Evolutionary conservation across 768 basidiomycete genomes (phyloP), one percentile per base, ranked within the genome.

Genomic region (Hydnum rufescens): DNA sequence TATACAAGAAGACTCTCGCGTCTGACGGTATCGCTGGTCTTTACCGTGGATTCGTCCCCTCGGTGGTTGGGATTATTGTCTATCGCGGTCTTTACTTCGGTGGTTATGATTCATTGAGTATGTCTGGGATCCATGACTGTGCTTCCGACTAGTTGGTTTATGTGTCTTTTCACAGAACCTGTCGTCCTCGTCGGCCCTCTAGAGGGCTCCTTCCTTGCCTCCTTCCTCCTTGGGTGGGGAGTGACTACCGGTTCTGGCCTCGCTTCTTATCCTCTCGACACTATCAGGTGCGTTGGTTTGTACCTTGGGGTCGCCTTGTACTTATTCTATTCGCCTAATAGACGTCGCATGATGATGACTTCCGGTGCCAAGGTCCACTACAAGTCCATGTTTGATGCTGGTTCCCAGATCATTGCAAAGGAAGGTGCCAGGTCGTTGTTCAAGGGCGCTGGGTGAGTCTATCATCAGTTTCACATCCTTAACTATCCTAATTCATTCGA

Each of bases 321-420:
- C 8, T 47, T 47, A 25, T 13, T 28, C 44, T 28, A 26, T 25
- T 8, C 13, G 26, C 26, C 26, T 1, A 25, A 28, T 26, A 92
- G 93, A 82, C 92, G 95, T 82, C 89, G 95, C 61, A 99, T 99
- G 95, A 99, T 99, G 95, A 97, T 97, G 93, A 97, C 95, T 32
- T 96, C 93, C 23, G 95, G 93, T 61, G 82, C 78, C 62, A 76
- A 77, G 62, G 78, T 82, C 56, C 90, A 96, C 80, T 97, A 97
- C 82, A 93, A 92, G 76, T 87, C 85, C 60, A 96, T 96, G 90
- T 82, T 93, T 68, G 92, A 97, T 64, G 92, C 92, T 64, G 88
- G 79, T 56, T 75, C 82, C 29, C 88, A 95, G 70, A 96, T 99
- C 64, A 63, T 96, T 61, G 80, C 79, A 64, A 93, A 93, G 75